Evolutionary conservation across 495 filamentous ascomycete genomes (phyloP).

Genomic region (Aspergillus kassunensis): DNA sequence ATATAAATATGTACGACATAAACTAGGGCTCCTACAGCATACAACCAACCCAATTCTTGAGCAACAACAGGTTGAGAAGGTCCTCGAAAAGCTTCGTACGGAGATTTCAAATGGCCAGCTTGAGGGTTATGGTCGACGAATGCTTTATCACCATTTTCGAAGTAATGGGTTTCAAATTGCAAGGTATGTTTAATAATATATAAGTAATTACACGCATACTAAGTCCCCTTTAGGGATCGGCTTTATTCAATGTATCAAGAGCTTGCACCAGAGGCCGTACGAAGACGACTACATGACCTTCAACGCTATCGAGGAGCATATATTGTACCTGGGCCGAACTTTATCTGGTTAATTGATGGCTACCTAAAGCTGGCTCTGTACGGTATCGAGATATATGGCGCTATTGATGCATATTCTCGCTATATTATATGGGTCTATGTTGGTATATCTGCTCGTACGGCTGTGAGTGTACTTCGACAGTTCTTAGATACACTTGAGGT

Average conservation of each 20-base stretch:
- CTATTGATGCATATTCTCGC: conserved; percentile 20
- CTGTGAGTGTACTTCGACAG: conserved; percentile 18
- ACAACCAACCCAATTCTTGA: not conserved
- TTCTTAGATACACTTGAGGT: conserved; percentile 15
- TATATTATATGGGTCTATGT: conserved; percentile 22
- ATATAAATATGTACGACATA: not conserved
- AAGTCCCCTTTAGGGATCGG: conserved; percentile 5
- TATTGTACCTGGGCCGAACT: conserved; percentile 20
- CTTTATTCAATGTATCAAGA: conserved; percentile 15
- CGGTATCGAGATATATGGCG: conserved; percentile 21
- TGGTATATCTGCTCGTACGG: conserved; percentile 16
- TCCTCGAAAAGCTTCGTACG: not conserved
- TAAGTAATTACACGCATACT: not conserved
- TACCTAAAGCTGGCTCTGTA: conserved; percentile 19
- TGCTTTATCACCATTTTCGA: conserved; percentile 15
- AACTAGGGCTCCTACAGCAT: not conserved
- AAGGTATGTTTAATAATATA: not conserved
- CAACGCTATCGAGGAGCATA: conserved; percentile 14
- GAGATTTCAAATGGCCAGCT: not conserved
- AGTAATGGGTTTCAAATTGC: conserved; percentile 12
- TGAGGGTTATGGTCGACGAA: conserved; percentile 16
- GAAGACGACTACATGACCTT: conserved; percentile 11
- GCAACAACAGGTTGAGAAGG: not conserved
- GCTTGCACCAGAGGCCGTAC: conserved; percentile 12
- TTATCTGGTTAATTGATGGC: conserved; percentile 22